Conservation (phyloP, 805 yeast species). For the Saturnispora gosingensis region DNA sequence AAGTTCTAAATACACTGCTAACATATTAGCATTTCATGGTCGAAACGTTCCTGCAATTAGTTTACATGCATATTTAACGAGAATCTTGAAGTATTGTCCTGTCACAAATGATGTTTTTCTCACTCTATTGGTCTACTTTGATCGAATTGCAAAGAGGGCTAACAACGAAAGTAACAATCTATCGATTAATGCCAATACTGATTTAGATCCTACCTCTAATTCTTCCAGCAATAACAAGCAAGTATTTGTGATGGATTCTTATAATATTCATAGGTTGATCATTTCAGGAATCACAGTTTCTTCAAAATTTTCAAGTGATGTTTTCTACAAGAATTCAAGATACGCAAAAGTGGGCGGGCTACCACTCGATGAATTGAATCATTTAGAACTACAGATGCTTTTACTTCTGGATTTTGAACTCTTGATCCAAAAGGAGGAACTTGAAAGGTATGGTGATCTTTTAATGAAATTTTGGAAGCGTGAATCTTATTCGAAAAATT, state of each 20-base stretch:
- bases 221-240: slow-evolving; percentile 33
- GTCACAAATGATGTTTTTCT: slow-evolving; percentile 96
- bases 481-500: slow-evolving; percentile 33
- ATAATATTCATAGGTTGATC: slow-evolving; percentile 86
- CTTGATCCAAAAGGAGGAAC: slow-evolving; percentile 81
- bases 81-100: slow-evolving; percentile 94
- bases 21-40: slow-evolving; percentile 87
- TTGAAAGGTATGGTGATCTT: slow-evolving; percentile 83
- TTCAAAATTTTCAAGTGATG: slow-evolving; percentile 88
- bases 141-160: slow-evolving; percentile 81
- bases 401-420: slow-evolving; percentile 76
- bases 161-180: slow-evolving; percentile 31
- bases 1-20: slow-evolving; percentile 45
- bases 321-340: slow-evolving; percentile 86
- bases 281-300: slow-evolving; percentile 94
- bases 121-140: slow-evolving; percentile 85
- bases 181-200: neutral
- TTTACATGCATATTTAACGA: slow-evolving; percentile 75
- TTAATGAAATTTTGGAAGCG: slow-evolving; percentile 77
- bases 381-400: slow-evolving; percentile 82
- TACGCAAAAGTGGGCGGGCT: slow-evolving; percentile 95
- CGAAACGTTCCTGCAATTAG: slow-evolving; percentile 94
- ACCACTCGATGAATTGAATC: slow-evolving; percentile 87
- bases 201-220: neutral
- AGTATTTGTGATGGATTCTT: slow-evolving; percentile 89